Conservation (phyloP, 1,284 basidiomycete genomes). For the Apiotrichum sp. region DNA sequence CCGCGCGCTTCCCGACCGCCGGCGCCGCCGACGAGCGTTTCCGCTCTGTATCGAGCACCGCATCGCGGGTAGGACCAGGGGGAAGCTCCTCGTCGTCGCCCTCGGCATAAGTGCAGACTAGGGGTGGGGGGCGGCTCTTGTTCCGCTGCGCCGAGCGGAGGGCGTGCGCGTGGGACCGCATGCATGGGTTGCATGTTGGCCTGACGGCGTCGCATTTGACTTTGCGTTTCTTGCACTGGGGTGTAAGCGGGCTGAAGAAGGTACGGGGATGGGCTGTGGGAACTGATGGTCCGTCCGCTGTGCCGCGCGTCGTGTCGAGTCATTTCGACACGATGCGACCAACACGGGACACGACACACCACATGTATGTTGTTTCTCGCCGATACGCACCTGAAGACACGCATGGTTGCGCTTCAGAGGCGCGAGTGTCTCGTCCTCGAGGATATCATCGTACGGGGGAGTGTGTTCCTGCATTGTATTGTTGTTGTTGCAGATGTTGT, state of each 20-base stretch:
- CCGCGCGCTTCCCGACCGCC: conserved; percentile 6
- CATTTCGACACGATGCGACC: no score
- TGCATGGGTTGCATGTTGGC: conserved; percentile 39
- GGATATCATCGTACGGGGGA: conserved; percentile 25
- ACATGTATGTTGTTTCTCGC: no score
- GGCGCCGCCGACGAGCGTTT: conserved; percentile 4
- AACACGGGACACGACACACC: no score
- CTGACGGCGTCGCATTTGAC: conserved; percentile 40
- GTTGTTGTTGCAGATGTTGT: no score
- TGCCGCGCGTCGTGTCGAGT: no score
- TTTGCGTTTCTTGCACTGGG: conserved; percentile 43
- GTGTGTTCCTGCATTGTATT: conserved; percentile 14
- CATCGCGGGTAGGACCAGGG: neutral
- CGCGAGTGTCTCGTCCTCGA: conserved; percentile 38
- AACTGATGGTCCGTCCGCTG: no score
- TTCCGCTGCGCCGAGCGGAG: conserved; percentile 38
- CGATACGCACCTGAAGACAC: conserved; percentile 25
- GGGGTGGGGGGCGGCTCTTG: conserved; percentile 22
- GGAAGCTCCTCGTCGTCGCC: conserved; percentile 16
- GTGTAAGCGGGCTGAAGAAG: neutral
- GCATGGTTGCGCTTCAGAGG: conserved; percentile 44
- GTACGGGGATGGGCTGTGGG: neutral
- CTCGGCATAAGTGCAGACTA: conserved; percentile 37
- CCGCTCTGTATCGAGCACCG: conserved; percentile 5
- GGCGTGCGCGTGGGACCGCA: conserved; percentile 42